A percentile compares a stretch with the other conserved stretches of the same genome.
Evolutionary conservation across 306 rosid species (phyloP).

Genomic region (Acmispon strigosus): DNA sequence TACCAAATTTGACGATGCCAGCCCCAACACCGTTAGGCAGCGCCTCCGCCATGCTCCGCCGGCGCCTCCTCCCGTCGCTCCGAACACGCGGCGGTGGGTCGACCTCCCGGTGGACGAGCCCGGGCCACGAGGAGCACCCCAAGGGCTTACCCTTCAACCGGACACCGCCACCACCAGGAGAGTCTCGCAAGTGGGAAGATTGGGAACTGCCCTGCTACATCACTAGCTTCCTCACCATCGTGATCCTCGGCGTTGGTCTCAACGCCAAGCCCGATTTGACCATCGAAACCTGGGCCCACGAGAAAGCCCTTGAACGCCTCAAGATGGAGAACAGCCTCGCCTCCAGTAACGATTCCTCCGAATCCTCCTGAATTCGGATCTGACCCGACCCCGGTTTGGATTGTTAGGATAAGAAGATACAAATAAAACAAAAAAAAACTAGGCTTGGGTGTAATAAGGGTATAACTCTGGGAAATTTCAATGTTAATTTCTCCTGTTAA

Average conservation of each 20-base stretch:
- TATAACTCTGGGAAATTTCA: background rate
- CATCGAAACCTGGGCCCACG: conserved; percentile 98
- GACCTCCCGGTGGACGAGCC: conserved; percentile 62
- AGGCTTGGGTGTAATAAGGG: conserved; percentile 22
- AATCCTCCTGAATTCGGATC: conserved; percentile 22
- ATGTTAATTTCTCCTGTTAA: background rate
- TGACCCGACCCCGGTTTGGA: background rate
- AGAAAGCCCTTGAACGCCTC: conserved; percentile 95
- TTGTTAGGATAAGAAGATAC: background rate
- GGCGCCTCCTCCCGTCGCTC: conserved; percentile 48
- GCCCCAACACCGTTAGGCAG: conserved; percentile 38
- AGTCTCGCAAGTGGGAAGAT: conserved; percentile 93
- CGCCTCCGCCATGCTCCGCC: conserved; percentile 74
- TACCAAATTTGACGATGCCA: conserved; percentile 19
- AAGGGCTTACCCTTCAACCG: conserved; percentile 81
- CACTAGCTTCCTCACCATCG: conserved; percentile 94
- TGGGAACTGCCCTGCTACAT: conserved; percentile 99
- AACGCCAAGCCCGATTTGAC: conserved; percentile 98
- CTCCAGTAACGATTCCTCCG: conserved; percentile 31
- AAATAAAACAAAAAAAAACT: background rate
- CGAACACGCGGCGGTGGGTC: conserved; percentile 60
- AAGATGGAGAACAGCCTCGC: conserved; percentile 42
- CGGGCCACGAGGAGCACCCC: conserved; percentile 84
- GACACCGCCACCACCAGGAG: conserved; percentile 66
- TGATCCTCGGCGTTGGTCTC: conserved; percentile 97